These are phyloP conservation scores for Pilatotrama ljubarskyi DNA, from an alignment of 768 basidiomycete species.

Conservation along the genomic window DNA sequence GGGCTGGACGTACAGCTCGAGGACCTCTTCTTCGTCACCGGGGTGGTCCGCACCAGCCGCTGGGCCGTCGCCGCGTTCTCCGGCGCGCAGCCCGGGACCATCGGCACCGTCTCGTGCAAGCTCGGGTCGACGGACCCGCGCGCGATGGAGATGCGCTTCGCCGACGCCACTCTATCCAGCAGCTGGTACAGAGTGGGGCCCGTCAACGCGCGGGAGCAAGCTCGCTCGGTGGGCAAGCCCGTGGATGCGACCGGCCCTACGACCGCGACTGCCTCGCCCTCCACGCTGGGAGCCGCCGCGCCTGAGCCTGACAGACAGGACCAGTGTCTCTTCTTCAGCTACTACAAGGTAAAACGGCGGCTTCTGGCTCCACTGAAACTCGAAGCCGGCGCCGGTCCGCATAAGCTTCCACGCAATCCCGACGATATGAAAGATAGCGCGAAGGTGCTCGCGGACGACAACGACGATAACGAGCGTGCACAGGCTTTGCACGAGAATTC, in stretches of 20 bases:
- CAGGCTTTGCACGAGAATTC: neutral
- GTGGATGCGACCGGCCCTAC: no score
- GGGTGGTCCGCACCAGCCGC: conserved; percentile 2
- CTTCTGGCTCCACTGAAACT: neutral
- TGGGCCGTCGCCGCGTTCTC: conserved; percentile 16
- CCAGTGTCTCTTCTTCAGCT: conserved; percentile 12
- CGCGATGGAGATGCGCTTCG: neutral
- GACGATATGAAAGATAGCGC: no score
- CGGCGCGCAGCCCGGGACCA: neutral
- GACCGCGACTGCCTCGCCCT: neutral
- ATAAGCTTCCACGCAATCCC: neutral
- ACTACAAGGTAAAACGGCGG: conserved; percentile 6
- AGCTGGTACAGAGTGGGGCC: neutral
- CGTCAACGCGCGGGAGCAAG: neutral
- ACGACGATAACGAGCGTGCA: no score
- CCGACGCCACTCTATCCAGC: neutral
- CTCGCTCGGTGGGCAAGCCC: neutral
- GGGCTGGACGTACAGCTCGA: neutral
- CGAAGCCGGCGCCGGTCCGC: conserved; percentile 17
- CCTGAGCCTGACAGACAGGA: neutral
- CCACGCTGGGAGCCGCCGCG: neutral
- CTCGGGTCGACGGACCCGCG: neutral
- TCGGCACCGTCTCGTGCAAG: neutral
- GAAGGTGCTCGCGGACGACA: no score
- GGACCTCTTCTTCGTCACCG: conserved; percentile 8